These are phyloP conservation scores for Linum trigynum DNA, from an alignment of 345 rosid species.

Conservation along the genomic window DNA sequence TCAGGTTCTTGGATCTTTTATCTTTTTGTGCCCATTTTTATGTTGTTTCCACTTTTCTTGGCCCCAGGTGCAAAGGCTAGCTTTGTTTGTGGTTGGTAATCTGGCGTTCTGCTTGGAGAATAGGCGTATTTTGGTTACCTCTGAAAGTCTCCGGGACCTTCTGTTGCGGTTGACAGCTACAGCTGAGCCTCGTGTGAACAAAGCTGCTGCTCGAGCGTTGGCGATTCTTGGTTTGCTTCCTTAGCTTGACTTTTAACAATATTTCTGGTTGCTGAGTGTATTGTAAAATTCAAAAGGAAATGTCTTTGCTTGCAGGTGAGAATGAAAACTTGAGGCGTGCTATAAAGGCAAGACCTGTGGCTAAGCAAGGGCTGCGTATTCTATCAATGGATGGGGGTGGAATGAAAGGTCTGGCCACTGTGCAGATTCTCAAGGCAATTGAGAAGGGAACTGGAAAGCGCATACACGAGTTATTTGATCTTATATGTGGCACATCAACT, in stretches of 20 bases:
- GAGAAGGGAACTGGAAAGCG: conserved; percentile 93
- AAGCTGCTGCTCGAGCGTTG: conserved; percentile 96
- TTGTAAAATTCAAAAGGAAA: not conserved
- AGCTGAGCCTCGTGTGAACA: conserved; percentile 73
- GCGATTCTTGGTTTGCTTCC: conserved; percentile 79
- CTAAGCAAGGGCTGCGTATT: conserved; percentile 90
- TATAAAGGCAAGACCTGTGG: conserved; percentile 75
- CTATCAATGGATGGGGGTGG: conserved; percentile 99
- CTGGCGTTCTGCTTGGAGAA: conserved; percentile 90
- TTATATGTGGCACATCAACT: conserved; percentile 96
- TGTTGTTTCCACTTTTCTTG: conserved; percentile 14
- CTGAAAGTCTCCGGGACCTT: conserved; percentile 92
- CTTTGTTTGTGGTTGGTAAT: conserved; percentile 88
- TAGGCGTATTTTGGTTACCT: conserved; percentile 75
- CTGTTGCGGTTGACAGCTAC: conserved; percentile 71
- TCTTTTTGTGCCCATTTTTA: conserved; percentile 10
- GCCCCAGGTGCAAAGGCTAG: conserved; percentile 76
- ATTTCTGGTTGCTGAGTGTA: not conserved
- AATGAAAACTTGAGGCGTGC: conserved; percentile 88
- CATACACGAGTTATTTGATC: conserved; percentile 94
- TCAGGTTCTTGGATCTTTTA: conserved; percentile 10
- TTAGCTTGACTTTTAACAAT: not conserved
- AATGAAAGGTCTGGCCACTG: conserved; percentile 98
- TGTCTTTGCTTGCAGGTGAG: conserved; percentile 47
- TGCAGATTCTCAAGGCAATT: conserved; percentile 91